phyloP scores from a whole-genome alignment of 257 asterid species.

The Przewalskia tangutica region DNA sequence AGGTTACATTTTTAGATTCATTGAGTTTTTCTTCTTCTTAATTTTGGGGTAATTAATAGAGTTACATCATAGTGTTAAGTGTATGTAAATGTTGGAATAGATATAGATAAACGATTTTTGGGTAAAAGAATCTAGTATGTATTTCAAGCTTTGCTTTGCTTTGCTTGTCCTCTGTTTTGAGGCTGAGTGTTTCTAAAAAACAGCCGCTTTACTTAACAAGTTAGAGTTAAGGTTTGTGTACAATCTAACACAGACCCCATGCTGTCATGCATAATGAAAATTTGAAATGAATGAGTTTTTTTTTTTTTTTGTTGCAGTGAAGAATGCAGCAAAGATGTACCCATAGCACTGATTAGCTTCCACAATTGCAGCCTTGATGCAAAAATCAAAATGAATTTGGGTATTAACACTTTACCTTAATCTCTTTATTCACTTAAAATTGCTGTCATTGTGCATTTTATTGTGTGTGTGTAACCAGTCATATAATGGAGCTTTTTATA shows the following conservation, averaged over 20 bases:
- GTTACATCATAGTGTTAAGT: too few relatives aligned
- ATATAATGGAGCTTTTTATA: too few relatives aligned
- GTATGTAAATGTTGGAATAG: too few relatives aligned
- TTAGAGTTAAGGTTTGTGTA: too few relatives aligned
- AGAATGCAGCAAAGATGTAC: slow-evolving; percentile 63
- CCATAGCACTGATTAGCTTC: slow-evolving; percentile 70
- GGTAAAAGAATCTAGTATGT: too few relatives aligned
- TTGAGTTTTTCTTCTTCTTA: not conserved
- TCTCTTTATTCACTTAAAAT: not conserved
- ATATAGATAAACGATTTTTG: too few relatives aligned
- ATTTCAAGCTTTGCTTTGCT: too few relatives aligned
- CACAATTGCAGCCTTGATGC: slow-evolving; percentile 78
- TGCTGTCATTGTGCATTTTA: not conserved
- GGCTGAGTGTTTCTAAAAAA: too few relatives aligned
- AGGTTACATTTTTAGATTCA: not conserved
- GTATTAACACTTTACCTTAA: slow-evolving; percentile 6
- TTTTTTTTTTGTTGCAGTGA: slow-evolving; percentile 27
- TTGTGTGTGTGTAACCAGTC: too few relatives aligned
- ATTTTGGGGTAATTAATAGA: not conserved
- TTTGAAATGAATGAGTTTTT: not conserved
- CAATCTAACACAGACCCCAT: too few relatives aligned
- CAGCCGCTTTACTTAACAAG: too few relatives aligned
- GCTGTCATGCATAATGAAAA: not conserved
- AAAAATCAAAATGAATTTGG: slow-evolving; percentile 67
- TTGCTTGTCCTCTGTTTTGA: too few relatives aligned